Base-by-base conservation (phyloP, 1,284 basidiomycete genomes). In the Bjerkandera adusta region DNA sequence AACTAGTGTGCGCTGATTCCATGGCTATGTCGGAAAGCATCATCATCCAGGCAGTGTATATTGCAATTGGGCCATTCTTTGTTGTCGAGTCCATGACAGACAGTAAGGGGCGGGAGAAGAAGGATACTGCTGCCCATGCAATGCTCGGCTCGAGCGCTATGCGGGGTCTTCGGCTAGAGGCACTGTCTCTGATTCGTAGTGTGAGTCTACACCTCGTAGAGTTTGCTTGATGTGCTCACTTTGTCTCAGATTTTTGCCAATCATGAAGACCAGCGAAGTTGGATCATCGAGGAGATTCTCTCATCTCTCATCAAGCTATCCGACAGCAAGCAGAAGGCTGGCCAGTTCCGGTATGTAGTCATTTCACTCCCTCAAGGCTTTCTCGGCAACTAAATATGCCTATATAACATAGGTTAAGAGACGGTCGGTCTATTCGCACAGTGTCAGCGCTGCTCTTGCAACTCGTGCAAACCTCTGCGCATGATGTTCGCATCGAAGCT, bases 211-310 rank as follows among this genome's bases (percentile, higher is more conserved):
- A n/a, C 32, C 36, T 38, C 15, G 18, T 22, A 25, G 52, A 26
- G 37, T 26, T 33, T 43, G 47, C n/a, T n/a, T n/a, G 11, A 57
- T 36, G 15, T 36, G 34, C 39, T 43, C 20, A 25, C 18, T 21
- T 50, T 58, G 12, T 18, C 5, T 5, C 20, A 92, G 85, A 85
- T 96, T 24, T 98, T 97, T 60, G 90, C 92, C 5, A 87, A 85
- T 52, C 85, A 97, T 55, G 83, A 90, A 49, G 83, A 87, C 30
- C 96, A 99, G 65, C 75, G 96, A 1, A 81, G 85, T 1, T 97
- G 94, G 93, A 96, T 98, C 53, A 87, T 99, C 16, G 94, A 97
- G 63, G 96, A 98, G 65, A 93, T 98, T 25, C 65, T 99, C 15
- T 81, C 83, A 3, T 93, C 91, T 0, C 70, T 98, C 39, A 92